Evolutionary conservation across 805 yeast genomes (phyloP).

Genomic region (Ogataea philodendri): DNA sequence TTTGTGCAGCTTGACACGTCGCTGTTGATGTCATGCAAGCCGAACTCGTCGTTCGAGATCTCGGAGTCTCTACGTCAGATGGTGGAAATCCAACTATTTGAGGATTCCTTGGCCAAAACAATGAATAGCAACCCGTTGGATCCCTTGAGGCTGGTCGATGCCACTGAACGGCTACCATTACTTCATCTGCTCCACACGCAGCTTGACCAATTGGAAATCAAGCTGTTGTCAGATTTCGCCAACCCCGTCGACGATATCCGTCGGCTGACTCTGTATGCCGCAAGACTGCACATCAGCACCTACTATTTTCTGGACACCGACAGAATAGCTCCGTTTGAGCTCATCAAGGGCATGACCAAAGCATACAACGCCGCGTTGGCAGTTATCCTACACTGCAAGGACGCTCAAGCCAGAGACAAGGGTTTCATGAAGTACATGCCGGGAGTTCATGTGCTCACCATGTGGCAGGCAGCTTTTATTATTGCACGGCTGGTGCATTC

Average conservation of each 20-base stretch:
- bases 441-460: slow-evolving; percentile 70
- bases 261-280: slow-evolving; percentile 62
- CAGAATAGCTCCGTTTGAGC: slow-evolving; percentile 51
- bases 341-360: slow-evolving; percentile 69
- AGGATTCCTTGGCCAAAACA: slow-evolving; percentile 78
- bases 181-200: slow-evolving; percentile 68
- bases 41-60: slow-evolving; percentile 42
- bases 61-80: slow-evolving; percentile 67
- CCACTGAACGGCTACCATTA: slow-evolving; percentile 72
- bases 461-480: slow-evolving; percentile 92
- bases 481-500: slow-evolving; percentile 79
- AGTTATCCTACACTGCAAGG: slow-evolving; percentile 62
- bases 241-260: slow-evolving; percentile 64
- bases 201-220: slow-evolving; percentile 71
- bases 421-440: slow-evolving; percentile 77
- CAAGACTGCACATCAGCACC: slow-evolving; percentile 79
- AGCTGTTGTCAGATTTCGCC: slow-evolving; percentile 37
- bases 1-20: slow-evolving; percentile 82
- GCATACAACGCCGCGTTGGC: slow-evolving; percentile 79
- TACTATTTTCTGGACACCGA: slow-evolving; percentile 74
- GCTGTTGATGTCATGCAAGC: slow-evolving; percentile 51
- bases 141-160: slow-evolving; percentile 60
- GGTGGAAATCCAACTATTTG: slow-evolving; percentile 81
- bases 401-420: slow-evolving; percentile 57
- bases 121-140: slow-evolving; percentile 69